Evolutionary conservation across 352 stramenopile genomes (phyloP), one percentile per base, ranked within the genome.

Genomic region (Phytopythium montanum): DNA sequence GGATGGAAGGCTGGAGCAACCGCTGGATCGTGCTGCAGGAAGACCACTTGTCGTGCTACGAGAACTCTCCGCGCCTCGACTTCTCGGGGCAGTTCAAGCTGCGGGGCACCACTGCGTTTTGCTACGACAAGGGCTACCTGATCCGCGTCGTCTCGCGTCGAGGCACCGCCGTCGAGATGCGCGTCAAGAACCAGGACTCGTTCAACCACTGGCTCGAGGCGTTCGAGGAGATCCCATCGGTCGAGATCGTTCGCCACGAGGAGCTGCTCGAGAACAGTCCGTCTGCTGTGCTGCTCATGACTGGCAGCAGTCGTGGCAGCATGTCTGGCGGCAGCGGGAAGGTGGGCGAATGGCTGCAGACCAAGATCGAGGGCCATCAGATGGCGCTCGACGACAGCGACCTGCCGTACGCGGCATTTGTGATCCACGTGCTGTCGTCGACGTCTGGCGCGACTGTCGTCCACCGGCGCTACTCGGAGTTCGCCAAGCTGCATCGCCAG

Each of bases 11-110:
- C 44, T 91, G 82, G 80, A 87, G 79, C 46, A 89, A 80, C 41
- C 76, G 83, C 5, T 95, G 85, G 85, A 66, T 95, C 34, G 83
- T 95, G 31, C 63, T 95, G n/a, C 77, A 92, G 66, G 75, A 88
- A 12, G 72, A 83, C 28, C 70, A 85, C 56, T 52, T 95, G 19
- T 85, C 76, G 13, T 92, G 83, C 62, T 95, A 89, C 54, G 85
- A 95, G 46, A 90, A 88, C 56, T 91, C 83, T 5, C 85, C 85
- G 13, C 83, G 76, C 14, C 62, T 93, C 1, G 80, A 90, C 31
- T 88, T 89, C 62, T 80, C 84, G 34, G 71, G 60, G 0, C 85
- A 95, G 53, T 90, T 90, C 41, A 78, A 83, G 51, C 66, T 95
- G 56, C 70, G 69, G 25, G 83, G 78, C 45, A 75, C 81, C 5